Percentiles rank a stretch among this genome's conserved stretches.
Evolutionary conservation across 2,329 filamentous ascomycete genomes (phyloP).

Genomic region (Trichoderma simmonsii): DNA sequence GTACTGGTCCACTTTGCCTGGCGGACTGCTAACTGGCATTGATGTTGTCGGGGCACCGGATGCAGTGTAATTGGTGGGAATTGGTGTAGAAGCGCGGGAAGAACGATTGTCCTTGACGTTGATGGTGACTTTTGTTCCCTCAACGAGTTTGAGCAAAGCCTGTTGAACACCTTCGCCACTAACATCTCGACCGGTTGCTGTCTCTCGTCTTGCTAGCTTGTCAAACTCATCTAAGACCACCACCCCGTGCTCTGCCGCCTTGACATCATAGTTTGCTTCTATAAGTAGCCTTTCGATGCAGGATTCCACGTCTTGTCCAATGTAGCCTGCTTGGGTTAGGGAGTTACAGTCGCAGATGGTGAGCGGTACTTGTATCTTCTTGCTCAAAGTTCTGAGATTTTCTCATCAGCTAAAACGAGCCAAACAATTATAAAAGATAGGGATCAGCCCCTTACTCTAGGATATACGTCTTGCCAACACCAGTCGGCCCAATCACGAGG

Average conservation of each 20-base stretch:
- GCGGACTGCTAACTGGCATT: slow-evolving; percentile 44
- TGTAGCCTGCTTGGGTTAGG: slow-evolving; percentile 94
- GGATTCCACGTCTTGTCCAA: slow-evolving; percentile 95
- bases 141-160: slow-evolving; percentile 90
- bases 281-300: slow-evolving; percentile 89
- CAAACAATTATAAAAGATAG: background rate
- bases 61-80: slow-evolving; percentile 52
- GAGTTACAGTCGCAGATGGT: slow-evolving; percentile 95
- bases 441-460: slow-evolving; percentile 53
- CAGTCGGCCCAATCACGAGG: slow-evolving; percentile 84
- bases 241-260: slow-evolving; percentile 83
- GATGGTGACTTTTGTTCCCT: slow-evolving; percentile 89
- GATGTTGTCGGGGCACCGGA: slow-evolving; percentile 43
- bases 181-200: slow-evolving; percentile 87
- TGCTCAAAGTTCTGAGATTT: slow-evolving; percentile 72
- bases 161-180: slow-evolving; percentile 96
- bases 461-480: slow-evolving; percentile 95
- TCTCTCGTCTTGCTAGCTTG: slow-evolving; percentile 88
- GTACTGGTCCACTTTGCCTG: slow-evolving; percentile 58
- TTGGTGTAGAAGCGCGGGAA: slow-evolving; percentile 49
- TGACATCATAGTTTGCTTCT: slow-evolving; percentile 84
- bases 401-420: slow-evolving; percentile 18
- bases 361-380: slow-evolving; percentile 91
- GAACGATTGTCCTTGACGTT: slow-evolving; percentile 78
- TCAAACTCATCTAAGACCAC: slow-evolving; percentile 97